phyloP scores from a whole-genome alignment of 2,329 filamentous ascomycete genomes.

The Fusarium falciforme region DNA sequence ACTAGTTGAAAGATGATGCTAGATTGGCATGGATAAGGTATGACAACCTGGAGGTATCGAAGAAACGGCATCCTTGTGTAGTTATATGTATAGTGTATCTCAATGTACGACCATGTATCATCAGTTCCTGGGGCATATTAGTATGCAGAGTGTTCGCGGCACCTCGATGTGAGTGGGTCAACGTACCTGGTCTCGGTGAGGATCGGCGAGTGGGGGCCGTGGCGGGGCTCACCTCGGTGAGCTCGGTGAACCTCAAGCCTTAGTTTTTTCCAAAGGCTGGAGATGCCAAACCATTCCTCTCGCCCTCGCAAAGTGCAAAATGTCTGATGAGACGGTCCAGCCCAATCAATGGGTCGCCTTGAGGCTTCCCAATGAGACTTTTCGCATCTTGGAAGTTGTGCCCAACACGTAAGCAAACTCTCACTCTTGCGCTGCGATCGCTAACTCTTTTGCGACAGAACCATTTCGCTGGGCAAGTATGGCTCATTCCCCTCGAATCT shows the following conservation, averaged over 20 bases:
- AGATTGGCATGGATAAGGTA: not conserved
- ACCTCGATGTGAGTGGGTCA: not conserved
- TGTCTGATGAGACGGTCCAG: constrained; percentile 53
- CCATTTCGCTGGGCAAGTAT: constrained; percentile 91
- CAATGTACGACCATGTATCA: not conserved
- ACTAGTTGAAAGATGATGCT: not conserved
- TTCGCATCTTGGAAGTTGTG: constrained; percentile 67
- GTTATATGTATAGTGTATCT: not conserved
- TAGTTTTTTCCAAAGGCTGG: constrained; percentile 39
- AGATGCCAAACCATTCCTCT: constrained; percentile 18
- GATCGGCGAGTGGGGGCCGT: constrained; percentile 20
- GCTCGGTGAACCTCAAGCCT: constrained; percentile 37
- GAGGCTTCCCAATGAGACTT: constrained; percentile 68
- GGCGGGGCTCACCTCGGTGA: constrained; percentile 50
- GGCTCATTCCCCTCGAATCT: constrained; percentile 90
- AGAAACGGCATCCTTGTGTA: not conserved
- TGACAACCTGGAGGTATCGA: not conserved
- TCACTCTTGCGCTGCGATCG: constrained; percentile 13
- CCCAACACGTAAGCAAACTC: constrained; percentile 67
- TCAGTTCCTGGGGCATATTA: not conserved
- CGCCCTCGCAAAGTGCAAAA: constrained; percentile 35
- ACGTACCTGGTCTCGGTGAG: constrained; percentile 14
- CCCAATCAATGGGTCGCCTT: constrained; percentile 71
- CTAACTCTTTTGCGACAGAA: constrained; percentile 63
- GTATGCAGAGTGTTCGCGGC: not conserved